Conservation (phyloP, 108 stramenopile genomes). For the Nannochloropsis oceanica region DNA sequence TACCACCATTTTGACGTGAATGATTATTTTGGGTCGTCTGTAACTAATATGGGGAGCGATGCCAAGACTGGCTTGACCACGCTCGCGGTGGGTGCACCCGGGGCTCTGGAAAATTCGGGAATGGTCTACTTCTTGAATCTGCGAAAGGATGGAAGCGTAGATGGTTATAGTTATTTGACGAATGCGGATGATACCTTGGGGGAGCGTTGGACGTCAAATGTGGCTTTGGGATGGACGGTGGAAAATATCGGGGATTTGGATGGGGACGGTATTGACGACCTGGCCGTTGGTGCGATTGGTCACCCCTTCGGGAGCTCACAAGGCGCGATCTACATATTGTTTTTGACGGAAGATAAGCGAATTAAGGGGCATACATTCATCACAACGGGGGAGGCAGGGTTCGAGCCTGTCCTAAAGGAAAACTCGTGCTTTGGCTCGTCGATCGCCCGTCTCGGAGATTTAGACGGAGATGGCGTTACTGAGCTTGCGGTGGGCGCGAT, state of each 20-base stretch:
- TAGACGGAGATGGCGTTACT: not conserved
- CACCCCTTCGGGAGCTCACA: not conserved
- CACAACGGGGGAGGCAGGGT: not conserved
- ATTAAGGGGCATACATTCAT: not conserved
- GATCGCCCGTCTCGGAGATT: not conserved
- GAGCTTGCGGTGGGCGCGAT: not conserved
- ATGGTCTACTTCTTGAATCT: not conserved
- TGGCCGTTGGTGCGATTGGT: not conserved
- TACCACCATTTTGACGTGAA: not conserved
- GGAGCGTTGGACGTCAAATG: not conserved
- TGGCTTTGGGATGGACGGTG: not conserved
- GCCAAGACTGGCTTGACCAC: not conserved
- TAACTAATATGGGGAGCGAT: not conserved
- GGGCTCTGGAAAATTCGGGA: not conserved
- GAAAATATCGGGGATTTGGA: not conserved
- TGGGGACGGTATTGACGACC: not conserved
- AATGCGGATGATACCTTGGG: not conserved
- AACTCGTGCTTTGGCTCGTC: not conserved
- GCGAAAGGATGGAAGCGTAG: not conserved
- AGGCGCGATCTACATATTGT: not conserved
- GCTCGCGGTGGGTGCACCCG: not conserved
- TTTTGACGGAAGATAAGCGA: not conserved
- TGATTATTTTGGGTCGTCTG: not conserved
- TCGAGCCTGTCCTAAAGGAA: not conserved
- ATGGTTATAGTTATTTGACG: not conserved